These are phyloP conservation scores for Apiotrichum laibachii DNA, from an alignment of 1,284 basidiomycete species.

Conservation along the genomic window DNA sequence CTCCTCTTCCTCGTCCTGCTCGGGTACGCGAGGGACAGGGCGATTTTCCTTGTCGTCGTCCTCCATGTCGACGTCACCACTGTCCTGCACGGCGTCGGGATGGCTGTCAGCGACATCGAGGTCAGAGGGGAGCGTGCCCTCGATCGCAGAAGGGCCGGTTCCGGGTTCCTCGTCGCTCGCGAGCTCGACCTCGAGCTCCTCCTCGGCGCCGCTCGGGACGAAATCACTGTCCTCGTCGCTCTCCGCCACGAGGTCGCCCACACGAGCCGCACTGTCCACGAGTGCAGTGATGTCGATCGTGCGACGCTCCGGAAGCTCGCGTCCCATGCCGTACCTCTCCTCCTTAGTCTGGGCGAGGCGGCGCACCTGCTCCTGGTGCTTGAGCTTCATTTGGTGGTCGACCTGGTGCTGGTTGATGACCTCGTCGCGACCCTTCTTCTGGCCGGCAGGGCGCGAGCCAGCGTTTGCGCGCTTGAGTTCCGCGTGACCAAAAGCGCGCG, in stretches of 20 bases:
- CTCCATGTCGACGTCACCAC: background rate
- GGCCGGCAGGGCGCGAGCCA: conserved; percentile 31
- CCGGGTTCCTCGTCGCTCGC: background rate
- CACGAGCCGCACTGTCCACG: background rate
- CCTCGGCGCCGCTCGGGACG: conserved; percentile 18
- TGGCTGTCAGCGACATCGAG: background rate
- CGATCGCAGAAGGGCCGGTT: background rate
- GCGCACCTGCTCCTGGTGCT: conserved; percentile 23
- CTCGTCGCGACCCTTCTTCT: conserved; percentile 33
- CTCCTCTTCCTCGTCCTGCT: conserved; percentile 1
- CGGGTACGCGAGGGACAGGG: background rate
- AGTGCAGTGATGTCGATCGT: conserved; percentile 22
- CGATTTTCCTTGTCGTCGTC: conserved; percentile 12
- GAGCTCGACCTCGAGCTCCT: conserved; percentile 3
- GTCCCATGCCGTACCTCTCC: conserved; percentile 25
- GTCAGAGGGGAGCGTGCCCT: conserved; percentile 5
- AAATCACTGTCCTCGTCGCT: conserved; percentile 13
- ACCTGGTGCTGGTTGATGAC: conserved; percentile 21
- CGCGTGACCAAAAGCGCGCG: conserved; percentile 29
- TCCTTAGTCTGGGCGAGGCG: conserved; percentile 26
- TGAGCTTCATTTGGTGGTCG: conserved; percentile 15
- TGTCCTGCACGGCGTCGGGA: too few species aligned
- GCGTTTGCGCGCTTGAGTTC: conserved; percentile 24
- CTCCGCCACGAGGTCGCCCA: conserved; percentile 17
- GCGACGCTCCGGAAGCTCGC: conserved; percentile 27